Evolutionary conservation across 441 rosid species (phyloP), one percentile per base, ranked within the genome.

Genomic region (Omphalea diandra): DNA sequence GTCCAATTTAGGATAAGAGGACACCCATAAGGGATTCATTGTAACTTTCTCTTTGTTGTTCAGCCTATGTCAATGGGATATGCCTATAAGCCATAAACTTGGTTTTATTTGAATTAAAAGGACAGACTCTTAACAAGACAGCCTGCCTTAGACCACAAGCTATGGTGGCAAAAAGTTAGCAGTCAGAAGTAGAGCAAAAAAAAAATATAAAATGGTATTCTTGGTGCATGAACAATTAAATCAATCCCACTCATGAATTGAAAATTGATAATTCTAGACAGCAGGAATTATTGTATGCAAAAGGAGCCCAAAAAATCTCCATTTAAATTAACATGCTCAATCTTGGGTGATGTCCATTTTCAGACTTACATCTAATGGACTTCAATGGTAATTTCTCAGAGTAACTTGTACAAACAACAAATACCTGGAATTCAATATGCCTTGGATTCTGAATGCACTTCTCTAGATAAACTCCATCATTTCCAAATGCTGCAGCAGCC

Each of bases 401-500:
- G n/a, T n/a, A 24, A 70, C 26, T 29, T 35, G 27, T 27, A 8
- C 46, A 54, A 27, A 35, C n/a, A 18, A 3, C 38, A 33, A 62
- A 56, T 85, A 94, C 98, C 97, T 94, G 98, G 84, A 94, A 94
- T 75, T 94, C 98, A 44, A 94, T 94, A 79, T 94, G 98, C 74
- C 97, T 83, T 63, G 98, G 97, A 80, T 94, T 94, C 75, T 86
- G 95, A 63, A 94, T 81, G 67, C 80, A 94, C 81, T 91, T 94
- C 81, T 94, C 98, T 81, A 94, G 74, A 84, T 94, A 94, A 82
- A 83, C 88, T 78, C 98, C 98, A 76, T 94, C 98, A 77, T 94
- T 94, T 76, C 98, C 98, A 70, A 94, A 94, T 74, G 98, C 98
- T 55, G 98, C 98, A n/a, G 90, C 98, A 66, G 98, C 98, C 82